Evolutionary conservation across 176 grass and related monocot genomes (phyloP), one percentile per base, ranked within the genome.

Genomic region (Dendrocalamus sinicus): DNA sequence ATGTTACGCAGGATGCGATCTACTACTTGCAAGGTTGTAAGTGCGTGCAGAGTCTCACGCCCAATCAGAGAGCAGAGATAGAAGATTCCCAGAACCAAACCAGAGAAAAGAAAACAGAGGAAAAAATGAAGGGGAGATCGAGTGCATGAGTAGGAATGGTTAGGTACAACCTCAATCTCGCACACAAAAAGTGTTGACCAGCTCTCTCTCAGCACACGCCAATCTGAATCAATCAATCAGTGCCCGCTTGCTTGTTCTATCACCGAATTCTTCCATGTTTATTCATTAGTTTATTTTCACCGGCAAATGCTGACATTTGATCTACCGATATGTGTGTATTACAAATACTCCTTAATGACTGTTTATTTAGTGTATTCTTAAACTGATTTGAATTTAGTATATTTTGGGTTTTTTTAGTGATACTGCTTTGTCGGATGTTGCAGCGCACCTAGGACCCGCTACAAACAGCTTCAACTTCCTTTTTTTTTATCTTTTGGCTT

Each of bases 1-100:
- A 23, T 6, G 85, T 81, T 75, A 75, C 77, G 85, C 78, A 87
- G 68, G 77, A 66, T 67, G 69, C 77, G 77, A 81, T 64, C 30
- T 14, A 19, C 40, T 50, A 4, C 12, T 63, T 13, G 60, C 60
- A 63, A 52, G 4, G 48, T 16, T 4, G 26, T 51, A 22, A 37
- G 26, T 46, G 53, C 39, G 14, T 43, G 53, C 48, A 54, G 5
- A 26, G 8, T 2, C 26, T 52, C 28, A 20, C 35, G 35, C 57
- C 76, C 9, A 79, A 17, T 61, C 73, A 7, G 73, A 22, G 30
- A 20, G 3, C 76, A 40, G 32, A 20, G 1, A 12, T 1, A n/a
- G 86, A 82, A 69, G 79, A 82, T 82, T 82, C 86, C 40, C 26
- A 11, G 70, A 88, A 76, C 8, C 60, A 60, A 74, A 43, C 30